Base-by-base conservation (phyloP, 495 filamentous ascomycete genomes). In the Aspergillus biplanus region DNA sequence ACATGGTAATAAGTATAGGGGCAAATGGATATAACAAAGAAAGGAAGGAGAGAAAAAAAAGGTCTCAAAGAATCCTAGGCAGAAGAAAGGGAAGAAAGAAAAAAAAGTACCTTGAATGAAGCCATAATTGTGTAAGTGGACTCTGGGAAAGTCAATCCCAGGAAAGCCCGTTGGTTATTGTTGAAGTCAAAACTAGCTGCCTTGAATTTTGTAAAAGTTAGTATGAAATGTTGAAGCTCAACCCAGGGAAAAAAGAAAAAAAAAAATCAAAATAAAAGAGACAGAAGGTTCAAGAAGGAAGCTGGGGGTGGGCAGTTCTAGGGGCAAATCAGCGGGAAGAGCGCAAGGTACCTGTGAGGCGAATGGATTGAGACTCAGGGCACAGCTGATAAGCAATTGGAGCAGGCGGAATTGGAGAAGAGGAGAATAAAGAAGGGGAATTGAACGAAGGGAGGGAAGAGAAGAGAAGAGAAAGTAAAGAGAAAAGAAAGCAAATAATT, bases 21-120 rank as follows among this genome's bases (percentile, higher is more conserved):
- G 21, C 21, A 27, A 2, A 27, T 27, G 21, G 21, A 27, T 27
- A 27, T 27, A 2, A 27, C 56, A 9, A 62, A 16, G 8, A 54
- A 66, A 47, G 42, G 31, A 27, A 57, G 34, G 33, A 34, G 31
- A 60, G 57, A 56, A 53, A 53, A 58, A 58, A 58, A 48, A 44
- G 33, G 59, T 33, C 39, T 1, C 21, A 27, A 27, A 27, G 21
- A 27, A 27, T 27, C 21, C 2, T 27, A 39, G 50, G 46, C 48
- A 54, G 21, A 53, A 50, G 33, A 61, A 52, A 49, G 39, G 46
- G 46, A 55, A 55, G 33, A 62, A 57, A 56, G 48, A 57, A 35
- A 62, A 56, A 56, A 63, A 39, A 42, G 21, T 73, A 81, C 79
- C 68, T 80, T 80, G 78, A 81, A 80, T 33, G 79, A 81, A 58